Conservation (phyloP, 805 yeast genomes). For the Schwanniomyces sp. region DNA sequence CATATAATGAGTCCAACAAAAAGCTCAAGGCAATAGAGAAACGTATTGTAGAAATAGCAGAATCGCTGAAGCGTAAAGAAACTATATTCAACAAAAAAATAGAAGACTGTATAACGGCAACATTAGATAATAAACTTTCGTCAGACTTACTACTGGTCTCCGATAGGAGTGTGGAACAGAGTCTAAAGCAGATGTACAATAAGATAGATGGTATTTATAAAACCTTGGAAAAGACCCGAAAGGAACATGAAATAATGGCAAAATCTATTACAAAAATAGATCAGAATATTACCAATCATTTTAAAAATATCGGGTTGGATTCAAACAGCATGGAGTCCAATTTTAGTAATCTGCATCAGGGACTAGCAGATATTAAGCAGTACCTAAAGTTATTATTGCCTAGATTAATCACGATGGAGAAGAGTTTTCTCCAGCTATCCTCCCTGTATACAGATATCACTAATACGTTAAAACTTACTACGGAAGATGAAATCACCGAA, state of each 20-base stretch:
- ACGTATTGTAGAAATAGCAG: not conserved
- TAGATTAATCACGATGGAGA: slow-evolving; percentile 10
- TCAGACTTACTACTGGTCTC: not conserved
- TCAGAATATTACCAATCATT: not conserved
- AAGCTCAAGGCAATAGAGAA: not conserved
- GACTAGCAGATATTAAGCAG: slow-evolving; percentile 13
- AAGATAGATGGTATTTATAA: not conserved
- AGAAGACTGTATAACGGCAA: not conserved
- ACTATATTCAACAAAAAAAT: not conserved
- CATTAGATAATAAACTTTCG: not conserved
- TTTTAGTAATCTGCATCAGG: slow-evolving; percentile 1
- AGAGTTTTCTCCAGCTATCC: slow-evolving; percentile 1
- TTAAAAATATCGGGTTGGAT: not conserved
- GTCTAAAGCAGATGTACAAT: not conserved
- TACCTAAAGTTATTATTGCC: slow-evolving; percentile 16
- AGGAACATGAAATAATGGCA: not conserved
- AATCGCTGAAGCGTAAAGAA: not conserved
- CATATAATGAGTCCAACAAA: not conserved
- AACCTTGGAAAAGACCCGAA: not conserved
- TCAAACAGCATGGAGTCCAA: not conserved
- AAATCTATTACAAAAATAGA: not conserved
- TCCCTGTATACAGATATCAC: slow-evolving; percentile 1
- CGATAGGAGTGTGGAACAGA: not conserved
- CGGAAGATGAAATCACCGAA: not conserved
- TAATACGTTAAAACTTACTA: not conserved